Base-by-base conservation (phyloP, 805 yeast species). In the Candida schatavii region DNA sequence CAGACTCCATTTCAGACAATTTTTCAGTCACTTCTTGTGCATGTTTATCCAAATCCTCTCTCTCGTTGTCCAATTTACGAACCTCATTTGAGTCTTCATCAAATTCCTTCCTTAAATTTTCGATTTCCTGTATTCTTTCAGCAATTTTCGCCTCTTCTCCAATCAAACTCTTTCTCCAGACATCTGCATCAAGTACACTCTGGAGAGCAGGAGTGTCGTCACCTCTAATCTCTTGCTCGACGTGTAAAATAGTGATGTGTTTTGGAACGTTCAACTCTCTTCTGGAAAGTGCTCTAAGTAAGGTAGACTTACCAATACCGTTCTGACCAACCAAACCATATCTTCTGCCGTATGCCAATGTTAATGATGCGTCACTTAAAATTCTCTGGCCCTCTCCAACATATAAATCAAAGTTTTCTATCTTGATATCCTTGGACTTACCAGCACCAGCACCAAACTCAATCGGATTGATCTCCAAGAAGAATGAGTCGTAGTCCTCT, bases 271-370 rank as follows among this genome's bases (percentile, higher is more conserved):
- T 81, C 53, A 93, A 73, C 59, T 93, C 99, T 77, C 99, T 84
- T 62, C 95, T 80, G 1, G 97, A 84, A 41, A 93, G 70, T 0
- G 99, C 99, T 51, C 88, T 77, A 59, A 93, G 72, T 41, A 93
- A 69, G 0, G 99, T 93, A 34, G 98, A 90, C 64, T 93, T 93
- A 83, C 99, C 99, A 52, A 93, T 90, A 91, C 99, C 99, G 71
- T 93, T 93, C 61, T 90, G 95, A 65, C 99, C 99, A 34, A 93
- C 97, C 40, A 93, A 70, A 80, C 99, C 99, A 55, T 93, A 93
- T 61, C 98, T 80, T 63, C 86, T 88, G 42, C 99, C 99, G 61
- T 83, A 83, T 22, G 96, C 83, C 49, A 93, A 75, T 1, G 96
- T 82, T 50, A 93, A 77, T 19, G 89, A 77, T 21, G 98, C 84